Evolutionary conservation across 1,284 basidiomycete genomes (phyloP).

Genomic region (Tylopilus orsonianus): DNA sequence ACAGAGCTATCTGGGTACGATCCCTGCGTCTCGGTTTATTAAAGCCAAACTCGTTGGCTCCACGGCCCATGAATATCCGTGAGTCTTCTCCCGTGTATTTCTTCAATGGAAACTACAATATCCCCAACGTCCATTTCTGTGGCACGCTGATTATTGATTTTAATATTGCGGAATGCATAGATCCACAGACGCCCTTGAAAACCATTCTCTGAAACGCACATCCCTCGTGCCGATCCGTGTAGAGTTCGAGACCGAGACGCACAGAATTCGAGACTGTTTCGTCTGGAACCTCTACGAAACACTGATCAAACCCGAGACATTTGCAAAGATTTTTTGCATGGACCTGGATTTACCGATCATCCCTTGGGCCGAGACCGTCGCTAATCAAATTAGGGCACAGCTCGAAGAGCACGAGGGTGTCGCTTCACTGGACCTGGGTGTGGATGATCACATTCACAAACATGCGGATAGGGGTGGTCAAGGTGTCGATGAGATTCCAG

Average conservation of each 20-base stretch:
- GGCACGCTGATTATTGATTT: constrained; percentile 13
- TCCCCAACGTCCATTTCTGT: constrained; percentile 20
- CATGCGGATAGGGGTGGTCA: constrained; percentile 31
- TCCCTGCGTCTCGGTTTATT: constrained; percentile 82
- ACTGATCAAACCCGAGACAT: constrained; percentile 79
- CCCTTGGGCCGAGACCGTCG: constrained; percentile 75
- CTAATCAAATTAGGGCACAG: constrained; percentile 86
- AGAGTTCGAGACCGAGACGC: constrained; percentile 91
- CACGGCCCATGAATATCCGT: constrained; percentile 73
- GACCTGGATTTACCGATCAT: constrained; percentile 79
- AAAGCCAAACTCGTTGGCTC: constrained; percentile 55
- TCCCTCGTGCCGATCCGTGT: constrained; percentile 90
- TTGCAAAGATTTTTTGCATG: constrained; percentile 83
- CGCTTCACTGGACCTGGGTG: constrained; percentile 72
- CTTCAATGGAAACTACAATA: constrained; percentile 13
- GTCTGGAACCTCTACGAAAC: constrained; percentile 92
- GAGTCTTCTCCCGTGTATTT: constrained; percentile 36
- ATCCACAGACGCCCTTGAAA: constrained; percentile 62
- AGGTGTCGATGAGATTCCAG: constrained; percentile 65
- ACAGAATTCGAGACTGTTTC: constrained; percentile 92
- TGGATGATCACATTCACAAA: constrained; percentile 55
- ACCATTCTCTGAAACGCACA: constrained; percentile 63
- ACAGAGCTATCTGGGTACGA: constrained; percentile 86
- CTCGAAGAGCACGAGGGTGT: constrained; percentile 85
- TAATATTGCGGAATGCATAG: constrained; percentile 40